Percentiles rank a stretch among this genome's conserved stretches.
Evolutionary conservation across 179 eudicot species (phyloP).

Genomic region (Vitellaria paradoxa): DNA sequence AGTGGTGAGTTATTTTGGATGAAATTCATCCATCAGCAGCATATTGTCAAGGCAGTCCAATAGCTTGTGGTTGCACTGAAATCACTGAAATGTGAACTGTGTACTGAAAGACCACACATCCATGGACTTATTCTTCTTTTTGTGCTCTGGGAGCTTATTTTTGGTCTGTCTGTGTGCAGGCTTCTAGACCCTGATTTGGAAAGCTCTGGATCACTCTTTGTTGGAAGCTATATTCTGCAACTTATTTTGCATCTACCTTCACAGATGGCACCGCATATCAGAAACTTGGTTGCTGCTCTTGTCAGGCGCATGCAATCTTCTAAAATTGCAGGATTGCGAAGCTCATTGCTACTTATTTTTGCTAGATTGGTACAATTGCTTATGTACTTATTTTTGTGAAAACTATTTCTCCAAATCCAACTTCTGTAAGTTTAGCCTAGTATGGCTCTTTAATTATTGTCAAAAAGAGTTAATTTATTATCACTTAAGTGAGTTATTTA

Average conservation of each 20-base stretch:
- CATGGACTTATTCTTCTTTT: background rate
- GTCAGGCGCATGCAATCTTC: constrained; percentile 89
- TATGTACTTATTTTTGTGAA: background rate
- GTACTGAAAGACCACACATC: background rate
- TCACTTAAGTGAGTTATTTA: background rate
- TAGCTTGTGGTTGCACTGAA: background rate
- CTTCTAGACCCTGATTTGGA: constrained; percentile 90
- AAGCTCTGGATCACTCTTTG: constrained; percentile 93
- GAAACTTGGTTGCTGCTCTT: constrained; percentile 82
- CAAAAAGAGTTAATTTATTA: background rate
- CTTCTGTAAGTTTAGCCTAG: background rate
- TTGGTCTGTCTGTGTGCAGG: constrained; percentile 45
- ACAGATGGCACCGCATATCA: constrained; percentile 90
- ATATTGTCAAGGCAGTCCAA: background rate
- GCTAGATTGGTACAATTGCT: constrained; percentile 75
- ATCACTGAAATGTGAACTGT: too few relatives aligned
- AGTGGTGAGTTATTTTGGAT: background rate
- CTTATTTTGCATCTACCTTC: constrained; percentile 94
- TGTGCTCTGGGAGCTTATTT: constrained; percentile 1
- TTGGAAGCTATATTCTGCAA: constrained; percentile 87
- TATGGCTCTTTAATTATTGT: background rate
- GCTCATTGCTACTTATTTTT: constrained; percentile 78
- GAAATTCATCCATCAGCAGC: background rate
- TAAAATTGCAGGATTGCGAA: constrained; percentile 64
- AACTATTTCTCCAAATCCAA: background rate